Base-by-base conservation (phyloP, 306 rosid species). In the Lathyrus tuberosus region DNA sequence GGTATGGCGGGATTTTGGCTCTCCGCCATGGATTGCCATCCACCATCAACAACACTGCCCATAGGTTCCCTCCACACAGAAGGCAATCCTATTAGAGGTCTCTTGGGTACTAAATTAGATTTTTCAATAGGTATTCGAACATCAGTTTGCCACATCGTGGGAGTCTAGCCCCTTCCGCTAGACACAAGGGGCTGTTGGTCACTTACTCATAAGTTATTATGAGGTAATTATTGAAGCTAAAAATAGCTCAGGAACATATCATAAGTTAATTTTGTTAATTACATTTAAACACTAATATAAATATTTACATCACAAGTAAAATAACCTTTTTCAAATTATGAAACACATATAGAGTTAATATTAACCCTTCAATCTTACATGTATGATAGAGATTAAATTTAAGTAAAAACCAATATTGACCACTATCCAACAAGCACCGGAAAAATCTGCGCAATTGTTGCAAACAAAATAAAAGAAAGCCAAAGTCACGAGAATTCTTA, bases 381-480 rank as follows among this genome's bases (percentile, higher is more conserved):
- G 9, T 31, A 56, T 38, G 18, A 41, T 37, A 48, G 40, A 35
- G 40, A 35, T 0, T 35, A 35, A 2, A 59, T 17, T 42, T 12
- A 17, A 44, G 13, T 14, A 49, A 49, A 49, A 49, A 49, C 37
- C 31, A 52, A 52, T 53, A 14, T 52, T 16, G 57, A 73, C 38
- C 44, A 73, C 24, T 52, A 17, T 54, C 66, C 17, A 41, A 6
- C 46, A 54, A 67, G 40, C 48, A 62, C 44, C 20, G 17, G 16
- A 33, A 30, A 71, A 54, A 22, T 63, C 46, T 12, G 49, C 26
- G 3, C 3, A 51, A 35, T 13, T 28, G 5, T 26, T 28, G 5
- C 40, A 57, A 56, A 56, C 18, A 33, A 59, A 47, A 47, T 54
- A 22, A 74, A 69, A 53, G 31, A 20, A 62, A 3, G 43, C 74